Evolutionary conservation across 345 rosid genomes (phyloP).

Genomic region (Cardamine resedifolia): DNA sequence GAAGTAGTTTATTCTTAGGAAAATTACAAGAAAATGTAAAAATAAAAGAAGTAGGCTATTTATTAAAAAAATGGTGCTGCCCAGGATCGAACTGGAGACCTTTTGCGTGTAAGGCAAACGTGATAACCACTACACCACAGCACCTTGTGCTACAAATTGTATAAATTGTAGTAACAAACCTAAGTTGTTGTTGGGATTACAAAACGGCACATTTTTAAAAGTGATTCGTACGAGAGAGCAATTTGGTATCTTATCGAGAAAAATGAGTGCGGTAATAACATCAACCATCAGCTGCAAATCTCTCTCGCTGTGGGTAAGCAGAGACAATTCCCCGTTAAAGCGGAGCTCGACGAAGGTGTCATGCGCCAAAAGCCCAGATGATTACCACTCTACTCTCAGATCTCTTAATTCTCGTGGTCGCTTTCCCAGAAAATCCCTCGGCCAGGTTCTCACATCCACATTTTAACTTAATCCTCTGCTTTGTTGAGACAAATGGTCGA

Average conservation of each 20-base stretch:
- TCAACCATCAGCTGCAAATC: constrained; percentile 32
- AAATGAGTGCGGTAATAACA: constrained; percentile 36
- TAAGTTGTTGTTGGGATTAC: background rate
- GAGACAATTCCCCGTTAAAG: constrained; percentile 20
- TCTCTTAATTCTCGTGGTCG: constrained; percentile 89
- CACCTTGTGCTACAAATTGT: background rate
- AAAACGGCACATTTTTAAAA: too few species aligned
- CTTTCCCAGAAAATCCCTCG: constrained; percentile 83
- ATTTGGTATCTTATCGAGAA: constrained; percentile 24
- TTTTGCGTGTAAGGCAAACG: too few species aligned
- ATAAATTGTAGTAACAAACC: too few species aligned
- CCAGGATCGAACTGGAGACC: constrained; percentile 38
- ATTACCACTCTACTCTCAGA: constrained; percentile 77
- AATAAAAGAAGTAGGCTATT: background rate
- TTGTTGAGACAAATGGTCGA: constrained; percentile 24
- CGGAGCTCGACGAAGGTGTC: constrained; percentile 27
- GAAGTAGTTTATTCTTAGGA: too few species aligned
- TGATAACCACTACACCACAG: constrained; percentile 44
- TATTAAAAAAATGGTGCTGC: constrained; percentile 24
- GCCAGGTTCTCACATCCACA: constrained; percentile 56
- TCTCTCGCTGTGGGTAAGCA: constrained; percentile 30
- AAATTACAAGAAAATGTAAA: too few species aligned
- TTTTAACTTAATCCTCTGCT: background rate
- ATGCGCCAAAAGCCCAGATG: constrained; percentile 59
- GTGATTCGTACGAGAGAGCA: background rate